Base-by-base conservation (phyloP, 2,329 filamentous ascomycete species). In the Epichloe brachyelytri region DNA sequence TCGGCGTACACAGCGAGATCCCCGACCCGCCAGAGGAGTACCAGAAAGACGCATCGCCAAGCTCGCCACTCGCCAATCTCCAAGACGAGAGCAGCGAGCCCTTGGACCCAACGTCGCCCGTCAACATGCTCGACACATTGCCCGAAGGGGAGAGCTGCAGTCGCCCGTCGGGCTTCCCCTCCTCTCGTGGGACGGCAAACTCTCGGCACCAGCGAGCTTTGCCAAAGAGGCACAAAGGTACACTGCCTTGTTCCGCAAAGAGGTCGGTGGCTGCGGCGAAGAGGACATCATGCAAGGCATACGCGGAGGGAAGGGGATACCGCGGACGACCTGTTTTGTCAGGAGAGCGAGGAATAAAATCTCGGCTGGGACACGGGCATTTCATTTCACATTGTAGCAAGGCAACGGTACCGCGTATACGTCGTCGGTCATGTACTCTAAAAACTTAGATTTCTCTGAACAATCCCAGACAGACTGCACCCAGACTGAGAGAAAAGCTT, bases 1-100 rank as follows among this genome's bases (percentile, higher is more conserved):
- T 81, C n/a, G 85, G 82, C 0, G 71, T 91, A 0, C 90, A 96
- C 64, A 80, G 77, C 53, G 90, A 96, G 57, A 69, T 94, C 5
- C 82, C 80, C 53, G 77, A 79, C 39, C 62, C 74, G 2, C 89
- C 89, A 0, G 88, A 95, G 64, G 90, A 83, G 59, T 82, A 78
- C 54, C 58, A 65, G 8, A 58, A 59, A 1, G 59, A 58, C 14
- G 36, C 33, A 4, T 30, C 50, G 6, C 38, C 37, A 19, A 43
- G 46, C 2, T 57, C 56, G 12, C 57, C 61, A n/a, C 46, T 61
- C 15, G 46, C 56, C 33, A 53, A 56, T 17, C 56, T 59, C 12
- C 54, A 60, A 10, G 59, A 64, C n/a, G 65, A 68, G 40, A 64
- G 59, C 37, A 58, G 60, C 34, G 57, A 56, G 19, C 48, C 66